Conservation (phyloP, 768 basidiomycete species). For the Auriculariales sp. region DNA sequence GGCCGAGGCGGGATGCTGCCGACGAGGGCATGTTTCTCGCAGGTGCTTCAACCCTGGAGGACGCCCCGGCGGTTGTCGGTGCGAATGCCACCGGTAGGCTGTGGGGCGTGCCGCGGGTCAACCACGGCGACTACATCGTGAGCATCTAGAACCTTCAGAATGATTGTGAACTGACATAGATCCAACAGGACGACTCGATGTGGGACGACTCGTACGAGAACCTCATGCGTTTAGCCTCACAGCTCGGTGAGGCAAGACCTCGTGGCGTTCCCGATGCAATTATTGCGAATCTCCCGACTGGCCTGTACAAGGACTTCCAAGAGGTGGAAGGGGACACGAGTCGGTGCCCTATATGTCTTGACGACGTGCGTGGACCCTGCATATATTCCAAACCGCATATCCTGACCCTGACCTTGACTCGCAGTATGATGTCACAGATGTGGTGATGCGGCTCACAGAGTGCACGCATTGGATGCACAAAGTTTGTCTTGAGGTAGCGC, state of each 20-base stretch:
- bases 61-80: no score
- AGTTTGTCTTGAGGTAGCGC: constrained; percentile 54
- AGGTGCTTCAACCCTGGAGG: no score
- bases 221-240: constrained; percentile 38
- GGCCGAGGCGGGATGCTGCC: no score
- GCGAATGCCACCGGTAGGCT: neutral
- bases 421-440: constrained; percentile 51
- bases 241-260: constrained; percentile 56
- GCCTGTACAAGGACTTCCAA: constrained; percentile 53
- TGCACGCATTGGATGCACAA: constrained; percentile 76
- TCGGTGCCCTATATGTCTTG: constrained; percentile 73
- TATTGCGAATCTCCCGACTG: constrained; percentile 43
- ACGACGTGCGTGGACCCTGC: constrained; percentile 42
- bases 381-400: constrained; percentile 2
- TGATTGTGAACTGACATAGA: constrained; percentile 4
- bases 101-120: neutral
- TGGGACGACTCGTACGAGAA: constrained; percentile 66
- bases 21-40: no score
- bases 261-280: constrained; percentile 48
- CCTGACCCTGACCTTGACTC: constrained; percentile 5
- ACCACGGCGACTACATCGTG: constrained; percentile 36
- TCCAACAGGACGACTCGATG: constrained; percentile 56
- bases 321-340: constrained; percentile 45
- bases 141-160: constrained; percentile 13
- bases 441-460: constrained; percentile 47